Evolutionary conservation across 2,329 filamentous ascomycete species (phyloP).

Genomic region (Calonectria pteridis): DNA sequence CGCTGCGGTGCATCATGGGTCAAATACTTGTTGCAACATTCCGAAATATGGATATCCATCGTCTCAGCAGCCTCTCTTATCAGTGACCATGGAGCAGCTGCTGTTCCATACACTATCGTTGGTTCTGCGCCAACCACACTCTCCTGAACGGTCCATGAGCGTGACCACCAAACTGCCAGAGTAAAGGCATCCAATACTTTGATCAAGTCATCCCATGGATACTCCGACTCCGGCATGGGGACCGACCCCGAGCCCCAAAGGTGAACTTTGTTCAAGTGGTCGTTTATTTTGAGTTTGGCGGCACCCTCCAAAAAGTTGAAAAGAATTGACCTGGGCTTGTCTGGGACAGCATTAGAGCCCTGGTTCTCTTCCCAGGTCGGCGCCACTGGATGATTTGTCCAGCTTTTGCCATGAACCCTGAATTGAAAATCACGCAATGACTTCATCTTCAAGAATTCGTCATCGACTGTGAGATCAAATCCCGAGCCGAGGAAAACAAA

Average conservation of each 20-base stretch:
- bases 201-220: neutral
- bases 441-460: neutral
- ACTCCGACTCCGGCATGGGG: neutral
- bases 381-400: neutral
- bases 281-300: neutral
- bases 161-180: neutral
- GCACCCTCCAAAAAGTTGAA: neutral
- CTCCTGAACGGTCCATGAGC: neutral
- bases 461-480: neutral
- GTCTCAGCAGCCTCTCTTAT: neutral
- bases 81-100: neutral
- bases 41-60: neutral
- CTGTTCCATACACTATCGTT: neutral
- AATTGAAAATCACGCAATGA: neutral
- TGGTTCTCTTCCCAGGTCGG: neutral
- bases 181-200: neutral
- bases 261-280: neutral
- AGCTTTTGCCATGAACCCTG: neutral
- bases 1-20: neutral
- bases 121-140: neutral
- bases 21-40: neutral
- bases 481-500: neutral
- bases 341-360: neutral
- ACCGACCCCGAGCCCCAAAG: neutral
- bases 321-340: neutral